Base-by-base conservation (phyloP, 176 grass and related monocot species). In the Otatea glauca region DNA sequence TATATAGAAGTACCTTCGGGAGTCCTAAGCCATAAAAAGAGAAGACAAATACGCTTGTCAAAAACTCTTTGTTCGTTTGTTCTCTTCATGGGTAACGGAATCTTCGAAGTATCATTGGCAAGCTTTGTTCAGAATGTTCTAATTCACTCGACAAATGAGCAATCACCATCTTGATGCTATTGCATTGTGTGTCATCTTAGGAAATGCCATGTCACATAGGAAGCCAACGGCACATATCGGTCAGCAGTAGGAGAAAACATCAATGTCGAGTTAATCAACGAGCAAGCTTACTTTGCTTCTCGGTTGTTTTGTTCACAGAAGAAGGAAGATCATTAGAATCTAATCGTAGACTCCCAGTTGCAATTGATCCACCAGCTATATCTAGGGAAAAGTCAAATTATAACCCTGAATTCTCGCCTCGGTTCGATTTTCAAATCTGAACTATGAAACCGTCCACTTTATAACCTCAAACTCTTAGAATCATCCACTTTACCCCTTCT, bases 11-110 rank as follows among this genome's bases (percentile, higher is more conserved):
- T 29, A 29, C 29, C 29, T 1, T 1, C 29, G 1, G 1, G 1
- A 39, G 39, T 41, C 39, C 6, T 41, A 72, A 18, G 17, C 18
- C 2, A 53, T 62, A 35, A 20, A 32, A 74, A 35, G 73, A 29
- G 47, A 25, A 74, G 51, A 68, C 34, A 80, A 68, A 74, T 47
- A 67, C 48, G 34, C 58, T 58, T 60, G 83, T 90, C 27, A n/a
- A 77, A 39, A 78, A 70, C 86, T 29, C 79, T 27, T 61, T 18
- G 1, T 29, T 67, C 49, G 72, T 27, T 61, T 18, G 1, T 29
- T 67, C 49, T 68, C 53, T 49, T 68, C 51, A 45, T 21, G 6
- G 13, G 68, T 60, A 53, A 24, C 75, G 68, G 69, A 70, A 80
- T 87, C 80, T 79, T 80, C 18, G 21, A 79, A 13, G 80, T 10